Evolutionary conservation across 192 early-diverging fungal species (phyloP).

Genomic region (Radiomyces spectabilis): DNA sequence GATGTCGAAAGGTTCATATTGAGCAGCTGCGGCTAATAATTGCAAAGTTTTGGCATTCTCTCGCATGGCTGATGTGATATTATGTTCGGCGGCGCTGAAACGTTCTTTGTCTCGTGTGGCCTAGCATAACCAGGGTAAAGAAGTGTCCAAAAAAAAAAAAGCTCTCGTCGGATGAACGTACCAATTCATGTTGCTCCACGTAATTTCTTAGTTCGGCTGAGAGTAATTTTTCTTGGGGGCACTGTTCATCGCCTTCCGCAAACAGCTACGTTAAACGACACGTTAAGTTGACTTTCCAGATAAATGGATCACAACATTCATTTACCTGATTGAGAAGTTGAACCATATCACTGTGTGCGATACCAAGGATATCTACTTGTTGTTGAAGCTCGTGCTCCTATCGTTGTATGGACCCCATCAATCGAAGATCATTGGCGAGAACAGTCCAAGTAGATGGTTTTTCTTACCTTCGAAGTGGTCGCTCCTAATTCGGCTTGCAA

Average conservation of each 20-base stretch:
- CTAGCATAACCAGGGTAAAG: too few relatives aligned
- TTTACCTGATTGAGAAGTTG: conserved; percentile 1
- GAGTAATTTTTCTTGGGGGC: conserved; percentile 1
- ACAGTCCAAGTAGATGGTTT: neutral
- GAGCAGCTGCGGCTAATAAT: neutral
- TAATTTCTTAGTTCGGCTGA: conserved; percentile 11
- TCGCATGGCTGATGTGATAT: neutral
- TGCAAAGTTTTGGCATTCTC: neutral
- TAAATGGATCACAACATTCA: too few relatives aligned
- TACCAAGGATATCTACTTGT: neutral
- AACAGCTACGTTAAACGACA: conserved; percentile 9
- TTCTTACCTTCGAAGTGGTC: neutral
- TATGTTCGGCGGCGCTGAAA: conserved; percentile 6
- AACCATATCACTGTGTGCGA: neutral
- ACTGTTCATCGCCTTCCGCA: neutral
- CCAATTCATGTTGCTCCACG: conserved; percentile 3
- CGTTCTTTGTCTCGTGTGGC: conserved; percentile 5
- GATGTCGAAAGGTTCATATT: conserved; percentile 16
- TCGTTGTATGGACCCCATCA: neutral
- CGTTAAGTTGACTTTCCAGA: too few relatives aligned
- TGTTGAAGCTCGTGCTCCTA: neutral
- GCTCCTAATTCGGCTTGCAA: neutral
- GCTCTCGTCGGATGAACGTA: too few relatives aligned
- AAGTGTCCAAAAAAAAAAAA: too few relatives aligned
- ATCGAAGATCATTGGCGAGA: neutral